Percentiles rank a stretch among this genome's conserved stretches.
phyloP scores from a whole-genome alignment of 2,329 filamentous ascomycete species.

The Colletotrichum sp. region DNA sequence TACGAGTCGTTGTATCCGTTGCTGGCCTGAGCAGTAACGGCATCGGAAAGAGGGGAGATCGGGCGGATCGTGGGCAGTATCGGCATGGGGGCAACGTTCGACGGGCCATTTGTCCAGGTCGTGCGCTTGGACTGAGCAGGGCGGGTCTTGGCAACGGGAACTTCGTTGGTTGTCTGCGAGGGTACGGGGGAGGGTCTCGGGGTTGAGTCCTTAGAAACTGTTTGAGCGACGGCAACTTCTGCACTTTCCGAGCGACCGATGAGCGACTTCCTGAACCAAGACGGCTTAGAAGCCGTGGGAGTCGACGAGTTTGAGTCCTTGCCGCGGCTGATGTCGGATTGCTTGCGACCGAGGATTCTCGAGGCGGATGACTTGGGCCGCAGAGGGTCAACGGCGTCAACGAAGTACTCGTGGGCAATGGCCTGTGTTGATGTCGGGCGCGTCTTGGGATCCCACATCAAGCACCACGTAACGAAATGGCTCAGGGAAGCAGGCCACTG shows the following conservation, averaged over 20 bases:
- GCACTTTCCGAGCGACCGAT: conserved; percentile 79
- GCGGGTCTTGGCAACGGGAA: conserved; percentile 46
- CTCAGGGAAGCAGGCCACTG: conserved; percentile 90
- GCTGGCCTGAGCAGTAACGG: conserved; percentile 87
- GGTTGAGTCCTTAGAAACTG: conserved; percentile 52
- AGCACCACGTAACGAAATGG: conserved; percentile 96
- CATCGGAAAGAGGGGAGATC: conserved; percentile 94
- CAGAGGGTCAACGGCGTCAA: conserved; percentile 89
- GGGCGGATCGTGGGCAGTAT: conserved; percentile 94
- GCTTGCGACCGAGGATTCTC: conserved; percentile 84
- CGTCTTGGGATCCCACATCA: conserved; percentile 97
- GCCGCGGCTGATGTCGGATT: conserved; percentile 77
- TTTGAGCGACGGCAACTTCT: conserved; percentile 59
- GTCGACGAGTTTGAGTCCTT: conserved; percentile 66
- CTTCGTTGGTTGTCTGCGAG: conserved; percentile 44
- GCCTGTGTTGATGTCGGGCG: conserved; percentile 93
- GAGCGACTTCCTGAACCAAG: conserved; percentile 96
- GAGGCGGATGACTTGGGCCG: conserved; percentile 90
- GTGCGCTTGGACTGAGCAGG: conserved; percentile 78
- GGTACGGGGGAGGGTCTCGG: conserved; percentile 52
- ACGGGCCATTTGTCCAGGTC: conserved; percentile 88
- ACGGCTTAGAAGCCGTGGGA: conserved; percentile 79
- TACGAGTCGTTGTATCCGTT: conserved; percentile 55
- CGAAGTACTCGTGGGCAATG: conserved; percentile 93
- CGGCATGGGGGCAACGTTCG: conserved; percentile 87